These are phyloP conservation scores for Globisporangium heterothallicum DNA, from an alignment of 352 stramenopile genomes.

Conservation along the genomic window DNA sequence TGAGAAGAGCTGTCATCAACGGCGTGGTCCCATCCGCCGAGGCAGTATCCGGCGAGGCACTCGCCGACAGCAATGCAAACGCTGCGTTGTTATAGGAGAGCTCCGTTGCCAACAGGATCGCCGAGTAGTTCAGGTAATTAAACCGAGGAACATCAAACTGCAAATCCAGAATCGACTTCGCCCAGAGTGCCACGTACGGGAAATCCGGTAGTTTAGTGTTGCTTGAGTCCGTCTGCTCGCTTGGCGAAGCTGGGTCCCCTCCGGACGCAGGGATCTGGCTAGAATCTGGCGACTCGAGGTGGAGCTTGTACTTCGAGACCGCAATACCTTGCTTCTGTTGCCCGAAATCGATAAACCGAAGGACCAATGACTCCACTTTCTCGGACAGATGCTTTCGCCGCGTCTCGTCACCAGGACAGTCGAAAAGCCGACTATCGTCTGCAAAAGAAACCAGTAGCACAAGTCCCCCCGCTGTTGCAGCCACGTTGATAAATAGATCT, in stretches of 20 bases:
- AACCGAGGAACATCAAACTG: conserved; percentile 38
- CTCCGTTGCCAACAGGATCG: conserved; percentile 50
- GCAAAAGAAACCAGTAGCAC: conserved; percentile 40
- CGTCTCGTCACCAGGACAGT: conserved; percentile 13
- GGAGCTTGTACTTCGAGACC: not conserved
- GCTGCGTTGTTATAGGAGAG: conserved; percentile 27
- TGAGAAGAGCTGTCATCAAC: conserved; percentile 58
- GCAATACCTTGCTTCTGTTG: not conserved
- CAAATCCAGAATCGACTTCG: conserved; percentile 36
- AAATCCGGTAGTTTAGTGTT: not conserved
- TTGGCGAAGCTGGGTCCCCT: not conserved
- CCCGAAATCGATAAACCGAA: conserved; percentile 22
- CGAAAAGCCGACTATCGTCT: conserved; percentile 25
- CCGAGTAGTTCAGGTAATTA: conserved; percentile 39
- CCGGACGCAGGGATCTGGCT: not conserved
- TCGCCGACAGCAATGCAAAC: conserved; percentile 29
- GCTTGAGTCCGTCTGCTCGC: not conserved
- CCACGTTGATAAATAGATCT: conserved; percentile 40
- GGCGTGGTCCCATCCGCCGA: conserved; percentile 35
- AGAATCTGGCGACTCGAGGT: not conserved
- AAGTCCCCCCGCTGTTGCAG: conserved; percentile 25
- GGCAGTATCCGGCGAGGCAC: conserved; percentile 24
- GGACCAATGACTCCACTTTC: conserved; percentile 20
- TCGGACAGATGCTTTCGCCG: conserved; percentile 12
- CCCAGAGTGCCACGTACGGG: conserved; percentile 31